phyloP scores from a whole-genome alignment of 2,329 filamentous ascomycete genomes.

The Eutypa lata region DNA sequence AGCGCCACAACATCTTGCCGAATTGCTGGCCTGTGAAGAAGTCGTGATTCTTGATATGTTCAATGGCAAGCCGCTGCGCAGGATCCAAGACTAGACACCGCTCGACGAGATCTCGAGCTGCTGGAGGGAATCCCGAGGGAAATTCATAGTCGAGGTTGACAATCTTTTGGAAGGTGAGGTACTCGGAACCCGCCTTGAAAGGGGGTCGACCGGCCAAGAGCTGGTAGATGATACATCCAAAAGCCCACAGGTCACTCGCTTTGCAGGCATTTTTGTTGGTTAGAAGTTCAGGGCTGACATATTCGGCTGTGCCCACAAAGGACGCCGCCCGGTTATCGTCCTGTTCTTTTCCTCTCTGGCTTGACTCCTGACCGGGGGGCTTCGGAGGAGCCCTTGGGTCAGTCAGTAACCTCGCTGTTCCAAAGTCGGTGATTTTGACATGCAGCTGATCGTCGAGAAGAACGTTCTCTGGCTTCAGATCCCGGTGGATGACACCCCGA shows the following conservation, averaged over 20 bases:
- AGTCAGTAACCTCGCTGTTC: slow-evolving; percentile 90
- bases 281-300: slow-evolving; percentile 94
- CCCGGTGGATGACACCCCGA: slow-evolving; percentile 90
- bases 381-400: slow-evolving; percentile 45
- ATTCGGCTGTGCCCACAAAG: slow-evolving; percentile 96
- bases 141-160: slow-evolving; percentile 93
- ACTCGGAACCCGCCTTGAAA: slow-evolving; percentile 95
- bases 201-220: slow-evolving; percentile 91
- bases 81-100: slow-evolving; percentile 88
- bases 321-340: slow-evolving; percentile 80
- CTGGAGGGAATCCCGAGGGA: slow-evolving; percentile 78
- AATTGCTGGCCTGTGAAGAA: slow-evolving; percentile 89
- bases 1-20: slow-evolving; percentile 82
- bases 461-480: slow-evolving; percentile 96
- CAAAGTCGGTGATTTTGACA: slow-evolving; percentile 98
- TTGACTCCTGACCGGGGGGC: slow-evolving; percentile 38
- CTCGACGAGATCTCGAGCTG: slow-evolving; percentile 86
- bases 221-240: slow-evolving; percentile 97
- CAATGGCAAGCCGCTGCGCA: slow-evolving; percentile 76
- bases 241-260: slow-evolving; percentile 96
- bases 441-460: slow-evolving; percentile 94
- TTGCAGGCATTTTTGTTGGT: slow-evolving; percentile 97
- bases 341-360: slow-evolving; percentile 34
- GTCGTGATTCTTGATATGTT: slow-evolving; percentile 94
- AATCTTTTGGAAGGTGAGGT: slow-evolving; percentile 97